Percentiles rank a stretch among this genome's conserved stretches.
phyloP scores from a whole-genome alignment of 129 eudicot species.

The Pulicaria dysenterica region DNA sequence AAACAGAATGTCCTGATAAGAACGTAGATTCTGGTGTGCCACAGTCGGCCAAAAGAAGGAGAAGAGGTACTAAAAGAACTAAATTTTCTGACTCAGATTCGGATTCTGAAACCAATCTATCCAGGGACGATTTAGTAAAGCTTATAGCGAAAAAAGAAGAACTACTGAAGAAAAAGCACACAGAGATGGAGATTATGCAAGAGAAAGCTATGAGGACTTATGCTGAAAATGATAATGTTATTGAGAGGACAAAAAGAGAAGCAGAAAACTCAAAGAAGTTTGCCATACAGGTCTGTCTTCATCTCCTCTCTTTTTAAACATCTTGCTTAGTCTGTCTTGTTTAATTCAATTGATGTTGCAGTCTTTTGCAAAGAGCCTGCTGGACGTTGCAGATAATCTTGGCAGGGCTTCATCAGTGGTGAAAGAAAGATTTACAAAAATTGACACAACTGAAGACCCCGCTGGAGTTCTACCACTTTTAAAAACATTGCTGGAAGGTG shows the following conservation, averaged over 20 bases:
- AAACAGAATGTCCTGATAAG: constrained; percentile 35
- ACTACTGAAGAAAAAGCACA: constrained; percentile 46
- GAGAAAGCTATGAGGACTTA: constrained; percentile 61
- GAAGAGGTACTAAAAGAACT: constrained; percentile 39
- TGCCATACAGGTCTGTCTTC: constrained; percentile 69
- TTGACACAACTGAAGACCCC: constrained; percentile 60
- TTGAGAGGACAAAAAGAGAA: constrained; percentile 72
- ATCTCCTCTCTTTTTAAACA: not conserved
- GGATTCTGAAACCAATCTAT: constrained; percentile 45
- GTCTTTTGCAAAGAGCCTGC: constrained; percentile 72
- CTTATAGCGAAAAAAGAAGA: constrained; percentile 65
- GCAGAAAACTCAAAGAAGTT: constrained; percentile 82
- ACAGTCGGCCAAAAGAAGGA: constrained; percentile 37
- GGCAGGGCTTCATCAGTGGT: constrained; percentile 72
- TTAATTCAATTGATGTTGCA: constrained; percentile 42
- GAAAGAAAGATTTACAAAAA: constrained; percentile 63
- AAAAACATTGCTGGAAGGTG: constrained; percentile 82
- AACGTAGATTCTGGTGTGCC: constrained; percentile 34
- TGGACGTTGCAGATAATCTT: constrained; percentile 86
- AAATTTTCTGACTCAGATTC: constrained; percentile 57
- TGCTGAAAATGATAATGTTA: constrained; percentile 74
- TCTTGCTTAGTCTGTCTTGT: not conserved
- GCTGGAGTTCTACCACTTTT: constrained; percentile 70
- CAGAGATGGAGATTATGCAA: constrained; percentile 57
- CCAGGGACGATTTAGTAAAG: constrained; percentile 72